Evolutionary conservation across 2,329 filamentous ascomycete genomes (phyloP), one percentile per base, ranked within the genome.

Genomic region (Fusarium proliferatum): DNA sequence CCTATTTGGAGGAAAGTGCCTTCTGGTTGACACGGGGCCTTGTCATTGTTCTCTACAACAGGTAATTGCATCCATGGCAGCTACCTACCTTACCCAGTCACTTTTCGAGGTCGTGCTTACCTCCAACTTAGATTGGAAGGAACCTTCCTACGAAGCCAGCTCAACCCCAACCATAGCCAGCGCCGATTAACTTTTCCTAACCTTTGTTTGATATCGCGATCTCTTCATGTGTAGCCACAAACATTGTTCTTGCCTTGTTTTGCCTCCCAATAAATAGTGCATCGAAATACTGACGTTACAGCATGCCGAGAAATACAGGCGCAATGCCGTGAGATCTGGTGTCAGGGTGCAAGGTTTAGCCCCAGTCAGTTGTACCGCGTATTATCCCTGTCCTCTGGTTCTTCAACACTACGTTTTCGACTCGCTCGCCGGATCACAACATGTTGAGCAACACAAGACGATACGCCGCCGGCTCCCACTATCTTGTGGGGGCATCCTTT

Each of bases 251-350:
- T 26, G 38, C 46, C 57, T 34, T 26, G 38, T 34, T 28, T 38
- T 36, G 38, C 23, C 16, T 59, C 51, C 45, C 39, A 42, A 49
- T 39, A 42, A 48, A 67, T 55, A 57, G 45, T 30, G 23, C 46
- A 38, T 51, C 48, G 36, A 49, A 51, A 69, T 70, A 61, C 63
- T 64, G 61, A 71, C 36, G 61, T 57, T 64, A 59, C 71, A 64
- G 67, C 76, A 73, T 71, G 67, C 52, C 57, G 66, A 69, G 62
- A 36, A 64, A 61, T 61, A 67, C 69, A 76, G 70, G 76, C 74
- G 71, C 64, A 72, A 77, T 78, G 71, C 76, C 75, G 72, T 71
- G 61, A 76, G 76, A 78, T 78, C 76, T 78, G 58, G 76, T 76
- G 52, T 75, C 64, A 69, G 72, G 72, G 67, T 69, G 73, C 67